A percentile compares a stretch with the other conserved stretches of the same genome.
Evolutionary conservation across 495 filamentous ascomycete species (phyloP).

Genomic region (Aspergillus mulundensis): DNA sequence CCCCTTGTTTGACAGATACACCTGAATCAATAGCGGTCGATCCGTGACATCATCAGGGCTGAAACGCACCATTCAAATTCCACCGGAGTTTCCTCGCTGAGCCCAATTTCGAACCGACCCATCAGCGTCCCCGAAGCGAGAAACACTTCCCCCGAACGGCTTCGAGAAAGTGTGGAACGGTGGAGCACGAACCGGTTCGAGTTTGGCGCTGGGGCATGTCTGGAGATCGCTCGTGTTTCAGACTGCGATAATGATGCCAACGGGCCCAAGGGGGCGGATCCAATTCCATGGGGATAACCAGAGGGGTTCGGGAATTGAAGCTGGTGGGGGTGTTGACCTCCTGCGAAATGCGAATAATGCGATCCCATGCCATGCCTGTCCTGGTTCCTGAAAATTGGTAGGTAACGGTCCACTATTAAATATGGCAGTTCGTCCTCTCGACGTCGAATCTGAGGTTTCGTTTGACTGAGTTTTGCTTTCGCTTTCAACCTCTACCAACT

Average conservation of each 20-base stretch:
- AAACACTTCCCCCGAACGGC: neutral
- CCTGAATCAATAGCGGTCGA: slow-evolving; percentile 19
- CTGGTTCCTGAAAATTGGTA: slow-evolving; percentile 2
- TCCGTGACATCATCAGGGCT: slow-evolving; percentile 21
- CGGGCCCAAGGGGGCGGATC: neutral
- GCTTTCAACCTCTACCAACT: neutral
- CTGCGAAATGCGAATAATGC: neutral
- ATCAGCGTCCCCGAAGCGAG: neutral
- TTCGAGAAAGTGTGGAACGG: slow-evolving; percentile 11
- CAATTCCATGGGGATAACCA: slow-evolving; percentile 23
- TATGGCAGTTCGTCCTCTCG: neutral
- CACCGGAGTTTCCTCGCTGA: no score
- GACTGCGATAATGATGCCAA: slow-evolving; percentile 4
- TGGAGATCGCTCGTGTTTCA: slow-evolving; percentile 18
- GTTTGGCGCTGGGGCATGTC: slow-evolving; percentile 6
- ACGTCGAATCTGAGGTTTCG: neutral
- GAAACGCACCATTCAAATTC: neutral
- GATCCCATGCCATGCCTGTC: neutral
- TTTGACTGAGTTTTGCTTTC: neutral
- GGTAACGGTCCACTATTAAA: neutral
- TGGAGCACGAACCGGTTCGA: slow-evolving; percentile 13
- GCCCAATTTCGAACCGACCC: slow-evolving; percentile 3
- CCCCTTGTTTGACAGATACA: slow-evolving; percentile 2
- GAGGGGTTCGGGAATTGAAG: neutral
- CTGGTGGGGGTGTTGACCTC: neutral